A percentile compares a stretch with the other conserved stretches of the same genome.
These are phyloP conservation scores for Sarocladium oryzae DNA, from an alignment of 2,329 filamentous ascomycete species.

Conservation along the genomic window DNA sequence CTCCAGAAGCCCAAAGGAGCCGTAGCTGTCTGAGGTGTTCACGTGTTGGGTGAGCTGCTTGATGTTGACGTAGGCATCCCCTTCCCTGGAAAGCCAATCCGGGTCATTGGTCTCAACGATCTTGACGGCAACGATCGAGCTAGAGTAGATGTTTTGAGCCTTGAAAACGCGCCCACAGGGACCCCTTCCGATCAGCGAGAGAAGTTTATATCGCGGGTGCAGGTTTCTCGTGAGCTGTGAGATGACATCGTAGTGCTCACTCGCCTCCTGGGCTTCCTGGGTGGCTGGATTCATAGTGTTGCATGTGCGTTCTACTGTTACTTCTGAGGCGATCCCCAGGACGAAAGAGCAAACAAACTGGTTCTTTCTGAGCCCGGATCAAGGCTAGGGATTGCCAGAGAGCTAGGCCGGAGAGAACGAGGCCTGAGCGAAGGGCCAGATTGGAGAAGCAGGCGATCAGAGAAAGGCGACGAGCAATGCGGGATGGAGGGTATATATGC, in stretches of 20 bases:
- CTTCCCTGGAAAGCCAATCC: constrained; percentile 1
- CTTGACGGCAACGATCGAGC: neutral
- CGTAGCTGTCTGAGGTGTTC: neutral
- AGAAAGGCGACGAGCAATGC: neutral
- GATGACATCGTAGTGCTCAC: neutral
- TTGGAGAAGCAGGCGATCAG: neutral
- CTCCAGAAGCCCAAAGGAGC: neutral
- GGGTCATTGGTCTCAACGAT: constrained; percentile 1
- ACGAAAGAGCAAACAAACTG: too few relatives aligned
- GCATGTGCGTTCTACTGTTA: neutral
- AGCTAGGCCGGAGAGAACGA: neutral
- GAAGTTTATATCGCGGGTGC: neutral
- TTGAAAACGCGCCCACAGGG: constrained; percentile 1
- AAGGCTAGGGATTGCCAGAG: neutral
- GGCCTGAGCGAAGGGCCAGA: neutral
- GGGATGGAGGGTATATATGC: too few relatives aligned
- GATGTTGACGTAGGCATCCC: neutral
- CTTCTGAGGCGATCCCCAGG: neutral
- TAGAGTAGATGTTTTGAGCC: neutral
- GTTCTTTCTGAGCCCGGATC: too few relatives aligned
- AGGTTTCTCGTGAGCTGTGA: neutral
- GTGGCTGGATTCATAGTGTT: neutral
- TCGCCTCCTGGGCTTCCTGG: neutral
- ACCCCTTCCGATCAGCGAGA: neutral
- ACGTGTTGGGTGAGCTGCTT: neutral